Evolutionary conservation across 139 green algal genomes (phyloP).

Genomic region (Tetradesmus lagerheimii): DNA sequence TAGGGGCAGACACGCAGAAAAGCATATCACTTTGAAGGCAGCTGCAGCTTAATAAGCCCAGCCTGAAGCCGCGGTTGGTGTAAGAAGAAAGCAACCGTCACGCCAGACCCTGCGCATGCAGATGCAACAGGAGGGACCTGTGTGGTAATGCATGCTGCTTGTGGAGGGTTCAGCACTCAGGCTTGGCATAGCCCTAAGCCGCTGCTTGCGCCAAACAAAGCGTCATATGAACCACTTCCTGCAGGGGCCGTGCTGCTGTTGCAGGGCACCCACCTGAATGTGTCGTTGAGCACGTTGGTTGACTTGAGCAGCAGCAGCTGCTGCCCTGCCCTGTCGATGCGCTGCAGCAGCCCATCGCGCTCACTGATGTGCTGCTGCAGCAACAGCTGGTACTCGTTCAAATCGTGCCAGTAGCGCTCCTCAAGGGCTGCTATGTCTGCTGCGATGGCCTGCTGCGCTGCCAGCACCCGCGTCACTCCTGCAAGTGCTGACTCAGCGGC

Average conservation of each 20-base stretch:
- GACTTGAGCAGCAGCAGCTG: slow-evolving; percentile 80
- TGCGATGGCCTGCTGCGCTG: slow-evolving; percentile 43
- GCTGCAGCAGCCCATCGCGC: slow-evolving; percentile 75
- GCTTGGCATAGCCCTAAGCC: no score
- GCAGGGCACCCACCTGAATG: slow-evolving; percentile 66
- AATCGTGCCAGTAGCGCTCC: slow-evolving; percentile 87
- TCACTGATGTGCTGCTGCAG: slow-evolving; percentile 80
- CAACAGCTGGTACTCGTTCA: slow-evolving; percentile 84
- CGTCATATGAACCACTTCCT: no score
- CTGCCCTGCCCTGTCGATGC: slow-evolving; percentile 62
- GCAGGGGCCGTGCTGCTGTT: background rate
- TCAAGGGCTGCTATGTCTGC: slow-evolving; percentile 74
- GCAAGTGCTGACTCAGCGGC: slow-evolving; percentile 42
- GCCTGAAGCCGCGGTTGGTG: background rate
- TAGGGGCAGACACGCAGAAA: slow-evolving; percentile 66
- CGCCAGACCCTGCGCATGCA: background rate
- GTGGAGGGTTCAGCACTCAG: no score
- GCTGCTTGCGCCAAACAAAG: no score
- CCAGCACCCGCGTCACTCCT: slow-evolving; percentile 55
- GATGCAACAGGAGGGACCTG: no score
- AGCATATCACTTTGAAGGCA: background rate
- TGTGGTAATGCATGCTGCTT: no score
- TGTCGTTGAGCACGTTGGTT: slow-evolving; percentile 90
- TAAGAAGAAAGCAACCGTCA: no score
- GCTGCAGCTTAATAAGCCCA: background rate